Evolutionary conservation across 176 grass and related monocot genomes (phyloP), one percentile per base, ranked within the genome.

Genomic region (Ananas comosus): DNA sequence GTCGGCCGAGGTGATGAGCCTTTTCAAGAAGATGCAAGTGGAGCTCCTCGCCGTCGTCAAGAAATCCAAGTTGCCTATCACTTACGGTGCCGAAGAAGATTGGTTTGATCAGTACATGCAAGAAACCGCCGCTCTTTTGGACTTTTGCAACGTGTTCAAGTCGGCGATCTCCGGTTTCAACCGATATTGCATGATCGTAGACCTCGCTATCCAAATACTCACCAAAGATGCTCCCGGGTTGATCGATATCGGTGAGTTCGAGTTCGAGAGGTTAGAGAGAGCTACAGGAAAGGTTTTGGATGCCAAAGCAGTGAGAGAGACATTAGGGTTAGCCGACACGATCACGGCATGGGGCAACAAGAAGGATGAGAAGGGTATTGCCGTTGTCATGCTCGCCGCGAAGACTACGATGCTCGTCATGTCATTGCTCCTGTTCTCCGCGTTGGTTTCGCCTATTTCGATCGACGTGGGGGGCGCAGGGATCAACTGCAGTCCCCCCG

Each of bases 61-160:
- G 86, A 92, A 87, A 63, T 84, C 84, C 21, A 74, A 83, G 61
- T 69, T 89, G 68, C 74, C 84, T 6, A 76, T 75, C 16, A 53
- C 74, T 7, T 48, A 47, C 12, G 83, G 33, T 3, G 68, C 74
- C 12, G n/a, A 12, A 1, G 78, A 80, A 5, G 70, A 70, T 64
- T 97, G 93, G 93, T 87, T 97, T 68, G 81, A 97, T 48, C 93
- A 92, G 72, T 97, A 97, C 80, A 97, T 97, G 93, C 84, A 97
- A 88, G 93, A 92, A 68, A 92, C 93, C 10, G 83, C 86, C 10
- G 81, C 80, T 66, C 86, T 97, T 23, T 71, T 97, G 2, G 89
- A 97, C 74, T 87, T 97, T 51, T 97, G 93, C 83, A 97, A 92
- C 83, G 76, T 81, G 24, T 75, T 90, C 42, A 92, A 97, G 79